Conservation (phyloP, 2,329 filamentous ascomycete genomes). For the Fusarium guadeloupense region DNA sequence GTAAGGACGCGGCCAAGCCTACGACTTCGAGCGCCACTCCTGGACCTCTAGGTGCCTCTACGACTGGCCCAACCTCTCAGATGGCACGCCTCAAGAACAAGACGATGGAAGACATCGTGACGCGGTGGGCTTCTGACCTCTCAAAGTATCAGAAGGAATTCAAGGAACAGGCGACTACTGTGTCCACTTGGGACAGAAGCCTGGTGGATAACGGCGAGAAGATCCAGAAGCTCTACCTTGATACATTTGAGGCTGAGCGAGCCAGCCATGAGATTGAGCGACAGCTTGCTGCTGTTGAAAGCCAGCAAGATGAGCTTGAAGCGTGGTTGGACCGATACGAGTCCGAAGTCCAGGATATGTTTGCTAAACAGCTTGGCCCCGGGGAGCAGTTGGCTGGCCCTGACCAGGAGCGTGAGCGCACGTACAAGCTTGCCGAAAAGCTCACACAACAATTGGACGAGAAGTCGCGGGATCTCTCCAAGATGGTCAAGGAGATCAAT, state of each 20-base stretch:
- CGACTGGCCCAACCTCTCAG: slow-evolving; percentile 81
- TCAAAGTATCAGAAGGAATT: slow-evolving; percentile 98
- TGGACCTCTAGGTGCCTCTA: slow-evolving; percentile 73
- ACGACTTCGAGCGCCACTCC: slow-evolving; percentile 45
- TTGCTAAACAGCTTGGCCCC: slow-evolving; percentile 79
- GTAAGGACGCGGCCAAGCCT: slow-evolving; percentile 45
- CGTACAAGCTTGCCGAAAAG: slow-evolving; percentile 95
- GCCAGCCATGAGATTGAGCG: slow-evolving; percentile 94
- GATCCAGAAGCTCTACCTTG: slow-evolving; percentile 91
- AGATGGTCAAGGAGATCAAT: slow-evolving; percentile 99
- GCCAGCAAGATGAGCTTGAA: slow-evolving; percentile 90
- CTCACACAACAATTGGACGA: slow-evolving; percentile 90
- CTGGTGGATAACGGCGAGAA: slow-evolving; percentile 94
- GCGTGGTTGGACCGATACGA: slow-evolving; percentile 92
- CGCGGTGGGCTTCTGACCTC: slow-evolving; percentile 92
- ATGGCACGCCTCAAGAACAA: slow-evolving; percentile 95
- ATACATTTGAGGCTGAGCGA: slow-evolving; percentile 92
- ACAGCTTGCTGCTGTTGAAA: slow-evolving; percentile 87
- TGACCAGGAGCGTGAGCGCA: slow-evolving; percentile 94
- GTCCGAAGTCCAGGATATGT: slow-evolving; percentile 87
- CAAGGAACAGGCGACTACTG: slow-evolving; percentile 85
- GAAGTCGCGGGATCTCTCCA: slow-evolving; percentile 89
- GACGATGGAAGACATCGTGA: slow-evolving; percentile 99
- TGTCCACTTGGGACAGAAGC: slow-evolving; percentile 90
- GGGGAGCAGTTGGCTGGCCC: slow-evolving; percentile 83